Conservation (phyloP, 2,329 filamentous ascomycete species). For the Ascochyta clinopodiicola region DNA sequence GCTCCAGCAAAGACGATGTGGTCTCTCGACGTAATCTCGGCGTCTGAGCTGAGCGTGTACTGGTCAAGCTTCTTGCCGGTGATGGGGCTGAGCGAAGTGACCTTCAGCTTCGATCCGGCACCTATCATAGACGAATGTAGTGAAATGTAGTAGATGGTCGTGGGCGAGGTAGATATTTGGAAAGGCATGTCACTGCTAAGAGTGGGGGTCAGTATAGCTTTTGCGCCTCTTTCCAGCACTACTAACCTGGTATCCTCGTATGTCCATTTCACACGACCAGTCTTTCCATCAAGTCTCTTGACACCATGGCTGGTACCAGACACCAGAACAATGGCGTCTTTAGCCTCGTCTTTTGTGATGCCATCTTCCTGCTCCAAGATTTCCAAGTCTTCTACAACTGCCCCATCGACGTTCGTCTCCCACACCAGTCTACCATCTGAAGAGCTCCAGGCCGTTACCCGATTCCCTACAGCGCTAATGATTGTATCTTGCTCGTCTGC, state of each 20-base stretch:
- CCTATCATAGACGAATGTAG: constrained; percentile 69
- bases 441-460: constrained; percentile 83
- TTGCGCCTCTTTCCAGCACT: background rate
- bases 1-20: constrained; percentile 78
- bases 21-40: constrained; percentile 68
- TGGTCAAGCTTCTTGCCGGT: constrained; percentile 77
- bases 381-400: constrained; percentile 72
- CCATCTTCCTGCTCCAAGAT: constrained; percentile 74
- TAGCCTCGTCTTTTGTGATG: constrained; percentile 53
- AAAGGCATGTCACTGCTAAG: constrained; percentile 72
- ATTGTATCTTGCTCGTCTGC: constrained; percentile 81
- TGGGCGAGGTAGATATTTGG: constrained; percentile 74
- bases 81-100: constrained; percentile 73
- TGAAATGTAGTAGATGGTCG: constrained; percentile 76
- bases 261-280: constrained; percentile 81
- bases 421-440: constrained; percentile 80
- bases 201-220: constrained; percentile 17
- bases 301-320: constrained; percentile 65
- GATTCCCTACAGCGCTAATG: constrained; percentile 72
- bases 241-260: constrained; percentile 66
- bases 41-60: constrained; percentile 74
- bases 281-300: constrained; percentile 73
- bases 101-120: constrained; percentile 74
- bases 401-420: constrained; percentile 66
- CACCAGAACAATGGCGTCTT: constrained; percentile 75